A percentile compares a stretch with the other conserved stretches of the same genome.
Evolutionary conservation across 305 asterid species (phyloP).

Genomic region (Rubia balearica): DNA sequence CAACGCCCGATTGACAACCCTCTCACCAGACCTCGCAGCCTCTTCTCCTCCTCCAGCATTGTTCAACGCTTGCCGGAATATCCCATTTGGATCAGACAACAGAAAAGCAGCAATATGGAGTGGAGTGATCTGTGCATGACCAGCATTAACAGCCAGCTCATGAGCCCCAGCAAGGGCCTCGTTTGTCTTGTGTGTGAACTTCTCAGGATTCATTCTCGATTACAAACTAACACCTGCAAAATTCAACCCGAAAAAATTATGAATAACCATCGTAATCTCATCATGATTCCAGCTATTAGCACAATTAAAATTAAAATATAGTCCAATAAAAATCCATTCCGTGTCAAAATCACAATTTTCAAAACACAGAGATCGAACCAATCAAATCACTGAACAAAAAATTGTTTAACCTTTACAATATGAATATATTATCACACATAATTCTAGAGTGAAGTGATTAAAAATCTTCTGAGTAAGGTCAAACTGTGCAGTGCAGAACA

Average conservation of each 20-base stretch:
- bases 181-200: constrained; percentile 33
- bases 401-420: too few relatives aligned
- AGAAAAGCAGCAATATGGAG: constrained; percentile 25
- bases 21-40: constrained; percentile 34
- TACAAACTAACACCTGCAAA: background rate
- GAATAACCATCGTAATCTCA: background rate
- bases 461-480: too few relatives aligned
- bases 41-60: constrained; percentile 25
- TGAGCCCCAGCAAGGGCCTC: constrained; percentile 29
- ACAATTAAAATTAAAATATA: too few relatives aligned
- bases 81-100: constrained; percentile 23
- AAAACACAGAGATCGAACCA: too few relatives aligned
- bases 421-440: too few relatives aligned
- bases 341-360: background rate
- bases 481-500: too few relatives aligned
- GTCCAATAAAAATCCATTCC: too few relatives aligned
- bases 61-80: constrained; percentile 25
- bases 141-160: constrained; percentile 27
- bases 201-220: constrained; percentile 30
- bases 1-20: constrained; percentile 60
- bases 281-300: too few relatives aligned
- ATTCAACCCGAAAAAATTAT: background rate
- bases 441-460: too few relatives aligned
- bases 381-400: too few relatives aligned
- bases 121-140: constrained; percentile 28